Conservation (phyloP, 2,329 filamentous ascomycete species). For the Fusarium cyanostomum region DNA sequence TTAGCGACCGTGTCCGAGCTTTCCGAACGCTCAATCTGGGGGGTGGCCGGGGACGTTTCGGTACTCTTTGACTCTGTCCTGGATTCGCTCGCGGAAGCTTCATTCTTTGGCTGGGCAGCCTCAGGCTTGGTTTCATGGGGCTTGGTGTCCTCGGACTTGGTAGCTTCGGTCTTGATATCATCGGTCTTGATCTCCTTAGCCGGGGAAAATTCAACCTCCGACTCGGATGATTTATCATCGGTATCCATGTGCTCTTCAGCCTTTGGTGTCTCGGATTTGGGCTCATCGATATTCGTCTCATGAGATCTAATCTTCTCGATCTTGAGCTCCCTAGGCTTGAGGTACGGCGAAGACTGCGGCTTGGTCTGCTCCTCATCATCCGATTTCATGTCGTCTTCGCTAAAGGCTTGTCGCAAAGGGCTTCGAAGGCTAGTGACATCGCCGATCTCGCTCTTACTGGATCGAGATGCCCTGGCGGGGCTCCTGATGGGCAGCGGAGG, state of each 20-base stretch:
- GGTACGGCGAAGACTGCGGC: slow-evolving; percentile 31
- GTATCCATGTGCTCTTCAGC: slow-evolving; percentile 8
- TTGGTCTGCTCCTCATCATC: slow-evolving; percentile 37
- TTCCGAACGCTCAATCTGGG: slow-evolving; percentile 38
- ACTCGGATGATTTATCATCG: slow-evolving; percentile 29
- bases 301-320: slow-evolving; percentile 27
- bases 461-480: slow-evolving; percentile 69
- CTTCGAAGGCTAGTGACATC: slow-evolving; percentile 63
- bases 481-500: slow-evolving; percentile 83
- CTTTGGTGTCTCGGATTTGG: slow-evolving; percentile 1
- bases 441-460: slow-evolving; percentile 64
- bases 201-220: slow-evolving; percentile 34
- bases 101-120: neutral
- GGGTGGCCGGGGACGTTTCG: slow-evolving; percentile 18
- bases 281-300: slow-evolving; percentile 12
- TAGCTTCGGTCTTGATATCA: neutral
- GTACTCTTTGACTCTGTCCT: slow-evolving; percentile 20
- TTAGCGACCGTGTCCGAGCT: slow-evolving; percentile 44
- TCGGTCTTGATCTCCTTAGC: slow-evolving; percentile 28
- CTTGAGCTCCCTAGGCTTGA: slow-evolving; percentile 34
- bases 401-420: slow-evolving; percentile 61
- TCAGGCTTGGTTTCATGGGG: slow-evolving; percentile 4
- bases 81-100: neutral
- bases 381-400: slow-evolving; percentile 43
- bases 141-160: slow-evolving; percentile 4